A percentile compares a stretch with the other conserved stretches of the same genome.
Evolutionary conservation across 2,329 filamentous ascomycete species (phyloP).

Genomic region (Dactylonectria estremocensis): DNA sequence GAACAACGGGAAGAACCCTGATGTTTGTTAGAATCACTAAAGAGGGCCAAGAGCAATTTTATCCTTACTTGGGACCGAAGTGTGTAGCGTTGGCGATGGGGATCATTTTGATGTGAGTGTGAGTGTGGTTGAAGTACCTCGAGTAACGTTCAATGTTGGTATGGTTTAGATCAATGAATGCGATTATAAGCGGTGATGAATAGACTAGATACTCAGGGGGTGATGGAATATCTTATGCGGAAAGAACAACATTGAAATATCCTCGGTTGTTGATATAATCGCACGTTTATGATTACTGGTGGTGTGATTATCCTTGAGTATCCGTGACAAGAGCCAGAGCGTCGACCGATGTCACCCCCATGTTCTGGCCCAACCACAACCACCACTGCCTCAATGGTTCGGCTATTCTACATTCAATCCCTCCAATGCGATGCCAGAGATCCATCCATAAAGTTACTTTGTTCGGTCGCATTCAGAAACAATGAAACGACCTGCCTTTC

Average conservation of each 20-base stretch:
- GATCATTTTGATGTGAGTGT: conserved; percentile 38
- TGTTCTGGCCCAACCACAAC: not conserved
- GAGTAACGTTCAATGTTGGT: not conserved
- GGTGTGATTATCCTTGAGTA: conserved; percentile 38
- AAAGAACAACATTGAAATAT: not conserved
- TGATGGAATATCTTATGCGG: conserved; percentile 32
- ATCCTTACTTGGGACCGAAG: conserved; percentile 37
- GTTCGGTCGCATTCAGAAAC: too few relatives aligned
- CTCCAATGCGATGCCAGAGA: too few relatives aligned
- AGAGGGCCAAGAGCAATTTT: accelerated
- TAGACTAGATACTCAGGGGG: not conserved
- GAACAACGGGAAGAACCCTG: conserved; percentile 40
- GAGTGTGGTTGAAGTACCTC: not conserved
- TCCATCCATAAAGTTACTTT: too few relatives aligned
- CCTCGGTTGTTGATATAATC: conserved; percentile 17
- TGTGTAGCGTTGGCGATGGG: conserved; percentile 28
- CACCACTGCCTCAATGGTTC: not conserved
- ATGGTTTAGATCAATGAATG: not conserved
- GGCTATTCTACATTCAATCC: not conserved
- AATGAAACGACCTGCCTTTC: too few relatives aligned
- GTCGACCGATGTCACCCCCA: not conserved
- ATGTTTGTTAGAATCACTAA: conserved; percentile 1
- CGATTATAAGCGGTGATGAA: conserved; percentile 13
- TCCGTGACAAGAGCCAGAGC: not conserved
- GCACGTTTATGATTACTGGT: conserved; percentile 41